Conservation (phyloP, 495 filamentous ascomycete genomes). For the Podospora pseudocomata region DNA sequence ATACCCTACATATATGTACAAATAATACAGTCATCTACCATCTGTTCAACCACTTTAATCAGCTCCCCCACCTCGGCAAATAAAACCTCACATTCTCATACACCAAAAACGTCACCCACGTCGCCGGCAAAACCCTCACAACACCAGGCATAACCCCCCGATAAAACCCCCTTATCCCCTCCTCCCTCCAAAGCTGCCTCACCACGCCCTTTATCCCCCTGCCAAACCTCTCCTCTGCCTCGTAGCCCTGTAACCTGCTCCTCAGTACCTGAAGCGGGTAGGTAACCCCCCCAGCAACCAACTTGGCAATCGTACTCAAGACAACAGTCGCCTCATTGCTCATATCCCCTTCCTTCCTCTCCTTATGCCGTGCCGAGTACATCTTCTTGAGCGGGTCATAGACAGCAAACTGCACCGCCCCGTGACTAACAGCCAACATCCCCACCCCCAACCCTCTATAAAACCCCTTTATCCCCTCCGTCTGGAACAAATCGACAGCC, state of each 20-base stretch:
- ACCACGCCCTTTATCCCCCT: slow-evolving; percentile 68
- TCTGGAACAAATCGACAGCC: slow-evolving; percentile 54
- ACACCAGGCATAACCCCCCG: slow-evolving; percentile 86
- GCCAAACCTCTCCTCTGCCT: slow-evolving; percentile 65
- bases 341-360: slow-evolving; percentile 31
- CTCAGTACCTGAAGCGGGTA: slow-evolving; percentile 94
- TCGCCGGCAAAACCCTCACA: slow-evolving; percentile 84
- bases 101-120: slow-evolving; percentile 96
- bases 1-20: not conserved
- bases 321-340: slow-evolving; percentile 72
- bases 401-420: slow-evolving; percentile 91
- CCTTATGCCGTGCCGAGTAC: slow-evolving; percentile 35
- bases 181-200: slow-evolving; percentile 66
- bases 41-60: not conserved
- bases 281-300: slow-evolving; percentile 79
- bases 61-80: slow-evolving; percentile 44
- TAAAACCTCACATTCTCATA: slow-evolving; percentile 88
- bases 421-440: slow-evolving; percentile 87
- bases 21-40: not conserved
- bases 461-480: slow-evolving; percentile 73
- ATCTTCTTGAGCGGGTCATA: slow-evolving; percentile 80
- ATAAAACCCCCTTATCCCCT: slow-evolving; percentile 85
- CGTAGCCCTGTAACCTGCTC: slow-evolving; percentile 81
- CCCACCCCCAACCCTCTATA: slow-evolving; percentile 81
- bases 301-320: slow-evolving; percentile 76